A percentile compares a stretch with the other conserved stretches of the same genome.
Evolutionary conservation across 495 filamentous ascomycete species (phyloP).

Genomic region (Hypoxylon subgilvum): DNA sequence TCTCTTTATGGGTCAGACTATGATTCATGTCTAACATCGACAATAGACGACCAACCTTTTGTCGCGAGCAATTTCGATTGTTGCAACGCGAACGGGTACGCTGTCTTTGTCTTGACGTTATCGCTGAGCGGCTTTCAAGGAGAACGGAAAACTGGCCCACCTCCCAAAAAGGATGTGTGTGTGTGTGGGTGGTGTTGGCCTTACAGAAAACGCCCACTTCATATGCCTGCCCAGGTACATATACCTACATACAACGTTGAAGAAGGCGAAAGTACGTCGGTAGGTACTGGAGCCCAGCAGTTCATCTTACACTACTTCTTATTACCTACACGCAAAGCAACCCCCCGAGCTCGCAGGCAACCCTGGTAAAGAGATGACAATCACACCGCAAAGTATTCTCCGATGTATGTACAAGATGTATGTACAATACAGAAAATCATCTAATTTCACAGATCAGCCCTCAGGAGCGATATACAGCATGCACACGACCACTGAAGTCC

Average conservation of each 20-base stretch:
- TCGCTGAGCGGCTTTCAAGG: conserved; percentile 33
- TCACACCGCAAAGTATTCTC: conserved; percentile 37
- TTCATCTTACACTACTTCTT: conserved; percentile 20
- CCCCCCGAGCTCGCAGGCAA: conserved; percentile 32
- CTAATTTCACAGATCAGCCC: conserved; percentile 37
- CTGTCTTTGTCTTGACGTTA: conserved; percentile 36
- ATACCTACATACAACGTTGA: too few species aligned
- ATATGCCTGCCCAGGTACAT: conserved; percentile 12
- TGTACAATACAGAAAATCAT: conserved; percentile 24
- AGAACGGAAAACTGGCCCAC: conserved; percentile 28
- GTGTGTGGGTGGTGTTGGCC: conserved; percentile 31
- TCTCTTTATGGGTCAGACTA: conserved; percentile 31
- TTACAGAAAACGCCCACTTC: conserved; percentile 35
- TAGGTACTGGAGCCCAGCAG: too few species aligned
- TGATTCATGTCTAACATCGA: conserved; percentile 20
- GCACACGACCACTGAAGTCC: conserved; percentile 30
- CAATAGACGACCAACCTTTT: conserved; percentile 32
- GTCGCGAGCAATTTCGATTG: conserved; percentile 19
- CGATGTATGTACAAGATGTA: conserved; percentile 20
- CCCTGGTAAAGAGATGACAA: conserved; percentile 33
- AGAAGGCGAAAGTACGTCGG: conserved; percentile 16
- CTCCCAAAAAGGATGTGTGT: conserved; percentile 33
- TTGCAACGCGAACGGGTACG: conserved; percentile 32
- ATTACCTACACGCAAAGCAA: conserved; percentile 23
- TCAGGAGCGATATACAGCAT: neutral